phyloP scores from a whole-genome alignment of 371 early-diverging fungal species.

The Mortierella sp. region DNA sequence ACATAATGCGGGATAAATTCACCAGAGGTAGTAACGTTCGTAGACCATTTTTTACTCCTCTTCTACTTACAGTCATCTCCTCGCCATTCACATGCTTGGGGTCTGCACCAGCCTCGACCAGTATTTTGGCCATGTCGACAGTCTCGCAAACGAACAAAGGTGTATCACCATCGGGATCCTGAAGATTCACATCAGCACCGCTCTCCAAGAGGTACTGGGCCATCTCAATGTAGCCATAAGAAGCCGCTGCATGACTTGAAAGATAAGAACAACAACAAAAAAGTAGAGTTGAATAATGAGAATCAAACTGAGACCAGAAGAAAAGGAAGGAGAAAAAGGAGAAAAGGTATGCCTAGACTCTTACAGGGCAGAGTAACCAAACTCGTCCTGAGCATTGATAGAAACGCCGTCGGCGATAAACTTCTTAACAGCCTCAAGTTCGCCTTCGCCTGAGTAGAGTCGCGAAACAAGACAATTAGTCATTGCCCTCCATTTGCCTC shows the following conservation, averaged over 20 bases:
- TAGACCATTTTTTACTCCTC: background rate
- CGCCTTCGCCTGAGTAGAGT: conserved; percentile 31
- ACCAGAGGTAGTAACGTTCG: too few species aligned
- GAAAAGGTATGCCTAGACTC: background rate
- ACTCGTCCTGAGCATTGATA: conserved; percentile 72
- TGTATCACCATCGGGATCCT: conserved; percentile 87
- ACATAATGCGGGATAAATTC: too few species aligned
- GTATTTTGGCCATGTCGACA: conserved; percentile 72
- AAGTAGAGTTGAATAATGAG: background rate
- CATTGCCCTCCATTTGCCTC: background rate
- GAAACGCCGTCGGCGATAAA: conserved; percentile 59
- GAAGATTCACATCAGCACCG: conserved; percentile 73
- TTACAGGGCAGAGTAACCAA: conserved; percentile 79
- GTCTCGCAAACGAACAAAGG: conserved; percentile 87
- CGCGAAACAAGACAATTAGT: background rate
- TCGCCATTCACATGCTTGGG: conserved; percentile 69
- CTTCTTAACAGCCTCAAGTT: conserved; percentile 54
- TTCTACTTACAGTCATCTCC: conserved; percentile 59
- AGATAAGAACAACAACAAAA: background rate
- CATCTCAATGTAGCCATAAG: conserved; percentile 69
- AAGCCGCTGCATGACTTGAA: conserved; percentile 75
- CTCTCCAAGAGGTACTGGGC: conserved; percentile 62
- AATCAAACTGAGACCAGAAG: too few species aligned
- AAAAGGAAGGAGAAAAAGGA: background rate
- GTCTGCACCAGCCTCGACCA: conserved; percentile 82